A percentile compares a stretch with the other conserved stretches of the same genome.
Evolutionary conservation across 1,139 yeast species (phyloP).

Genomic region (Blastobotrys buckinghamii): DNA sequence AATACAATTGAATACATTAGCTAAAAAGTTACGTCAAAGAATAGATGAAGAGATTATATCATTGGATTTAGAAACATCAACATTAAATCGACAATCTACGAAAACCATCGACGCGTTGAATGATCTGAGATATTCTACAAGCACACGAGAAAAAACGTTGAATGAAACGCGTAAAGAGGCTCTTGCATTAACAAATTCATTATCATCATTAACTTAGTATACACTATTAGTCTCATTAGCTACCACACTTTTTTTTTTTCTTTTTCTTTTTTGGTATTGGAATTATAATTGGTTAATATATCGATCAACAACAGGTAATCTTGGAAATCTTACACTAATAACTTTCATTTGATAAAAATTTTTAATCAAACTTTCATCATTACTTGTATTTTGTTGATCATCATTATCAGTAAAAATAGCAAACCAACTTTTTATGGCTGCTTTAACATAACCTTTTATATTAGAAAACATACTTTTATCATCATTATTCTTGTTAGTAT

Average conservation of each 20-base stretch:
- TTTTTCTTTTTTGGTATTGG: not conserved
- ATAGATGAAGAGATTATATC: constrained; percentile 7
- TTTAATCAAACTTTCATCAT: constrained; percentile 1
- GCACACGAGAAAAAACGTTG: not conserved
- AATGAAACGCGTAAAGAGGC: constrained; percentile 2
- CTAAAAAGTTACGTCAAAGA: constrained; percentile 9
- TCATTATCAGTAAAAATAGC: not conserved
- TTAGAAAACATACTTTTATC: not conserved
- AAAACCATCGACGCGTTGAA: constrained; percentile 12
- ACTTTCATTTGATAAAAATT: constrained; percentile 1
- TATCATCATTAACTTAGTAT: not conserved
- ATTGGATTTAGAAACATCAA: constrained; percentile 1
- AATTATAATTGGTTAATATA: constrained; percentile 4
- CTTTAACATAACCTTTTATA: not conserved
- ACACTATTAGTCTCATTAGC: not conserved
- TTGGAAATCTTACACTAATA: constrained; percentile 6
- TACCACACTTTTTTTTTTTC: not conserved
- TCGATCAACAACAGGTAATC: constrained; percentile 7
- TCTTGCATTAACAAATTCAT: not conserved
- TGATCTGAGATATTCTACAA: constrained; percentile 9
- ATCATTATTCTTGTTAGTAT: not conserved
- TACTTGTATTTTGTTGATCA: not conserved
- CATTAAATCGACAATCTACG: constrained; percentile 1
- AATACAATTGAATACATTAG: constrained; percentile 8
- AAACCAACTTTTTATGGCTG: not conserved